Percentiles rank a stretch among this genome's conserved stretches.
Evolutionary conservation across 441 rosid genomes (phyloP).

Genomic region (Bocquillonia castaneifolia): DNA sequence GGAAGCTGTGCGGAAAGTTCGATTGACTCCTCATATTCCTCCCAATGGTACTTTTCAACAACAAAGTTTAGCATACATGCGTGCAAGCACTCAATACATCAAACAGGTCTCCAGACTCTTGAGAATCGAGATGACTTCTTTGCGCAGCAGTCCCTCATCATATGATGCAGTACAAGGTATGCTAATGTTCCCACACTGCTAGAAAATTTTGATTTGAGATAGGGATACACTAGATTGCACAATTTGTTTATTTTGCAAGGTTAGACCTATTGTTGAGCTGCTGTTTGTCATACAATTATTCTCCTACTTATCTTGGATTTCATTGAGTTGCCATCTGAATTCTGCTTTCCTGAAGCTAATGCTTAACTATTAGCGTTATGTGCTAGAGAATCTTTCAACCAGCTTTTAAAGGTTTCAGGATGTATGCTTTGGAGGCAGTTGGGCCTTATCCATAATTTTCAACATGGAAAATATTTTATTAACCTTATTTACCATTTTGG

Average conservation of each 20-base stretch:
- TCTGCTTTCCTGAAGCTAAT: neutral
- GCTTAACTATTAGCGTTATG: neutral
- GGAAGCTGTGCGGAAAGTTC: constrained; percentile 59
- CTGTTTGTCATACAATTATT: constrained; percentile 9
- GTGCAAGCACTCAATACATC: constrained; percentile 68
- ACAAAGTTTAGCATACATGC: constrained; percentile 70
- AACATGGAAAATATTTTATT: neutral
- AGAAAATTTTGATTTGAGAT: neutral
- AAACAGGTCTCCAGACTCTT: constrained; percentile 70
- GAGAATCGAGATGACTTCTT: constrained; percentile 46
- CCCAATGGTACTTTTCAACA: constrained; percentile 54
- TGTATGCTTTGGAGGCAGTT: neutral
- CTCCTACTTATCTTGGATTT: constrained; percentile 7
- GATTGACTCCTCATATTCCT: constrained; percentile 50
- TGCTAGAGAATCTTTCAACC: neutral
- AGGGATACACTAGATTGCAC: neutral
- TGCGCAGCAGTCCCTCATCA: constrained; percentile 49
- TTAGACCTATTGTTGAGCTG: constrained; percentile 13
- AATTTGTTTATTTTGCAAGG: neutral
- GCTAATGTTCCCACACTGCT: neutral
- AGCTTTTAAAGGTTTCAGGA: neutral
- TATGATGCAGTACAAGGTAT: constrained; percentile 72
- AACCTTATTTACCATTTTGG: neutral
- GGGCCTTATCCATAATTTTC: neutral
- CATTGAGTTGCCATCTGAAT: neutral